Evolutionary conservation across 345 rosid species (phyloP).

Genomic region (Citrus glauca): DNA sequence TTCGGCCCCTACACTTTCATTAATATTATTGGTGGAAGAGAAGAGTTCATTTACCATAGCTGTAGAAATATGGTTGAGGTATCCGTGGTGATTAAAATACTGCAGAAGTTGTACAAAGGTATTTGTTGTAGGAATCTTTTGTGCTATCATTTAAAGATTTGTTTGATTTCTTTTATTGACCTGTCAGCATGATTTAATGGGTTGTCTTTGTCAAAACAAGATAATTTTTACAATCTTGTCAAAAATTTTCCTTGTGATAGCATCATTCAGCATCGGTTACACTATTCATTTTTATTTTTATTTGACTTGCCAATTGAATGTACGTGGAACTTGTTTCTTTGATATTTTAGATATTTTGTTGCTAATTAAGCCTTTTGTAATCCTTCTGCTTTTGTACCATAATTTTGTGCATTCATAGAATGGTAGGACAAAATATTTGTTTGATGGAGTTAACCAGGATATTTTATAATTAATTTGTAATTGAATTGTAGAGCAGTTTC

Average conservation of each 20-base stretch:
- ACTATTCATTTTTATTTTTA: neutral
- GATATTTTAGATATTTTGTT: neutral
- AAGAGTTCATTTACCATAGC: constrained; percentile 22
- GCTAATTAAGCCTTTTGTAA: neutral
- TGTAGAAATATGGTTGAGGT: constrained; percentile 44
- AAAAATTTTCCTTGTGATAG: neutral
- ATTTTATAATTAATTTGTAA: neutral
- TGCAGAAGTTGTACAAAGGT: constrained; percentile 40
- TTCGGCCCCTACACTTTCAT: constrained; percentile 48
- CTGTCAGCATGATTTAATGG: constrained; percentile 27
- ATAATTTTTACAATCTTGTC: neutral
- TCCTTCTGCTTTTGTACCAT: neutral
- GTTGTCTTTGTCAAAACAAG: neutral
- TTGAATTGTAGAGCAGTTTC: neutral
- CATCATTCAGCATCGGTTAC: neutral
- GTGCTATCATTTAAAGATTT: too few relatives aligned
- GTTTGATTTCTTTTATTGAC: neutral
- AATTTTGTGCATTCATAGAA: neutral
- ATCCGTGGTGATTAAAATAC: constrained; percentile 28
- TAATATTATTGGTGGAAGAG: constrained; percentile 31
- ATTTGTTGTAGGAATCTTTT: neutral
- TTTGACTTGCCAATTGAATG: neutral
- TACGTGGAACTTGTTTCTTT: neutral
- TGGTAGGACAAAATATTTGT: neutral
- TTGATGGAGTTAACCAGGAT: neutral